These are phyloP conservation scores for Cydonia oblonga DNA, from an alignment of 331 rosid species.

Conservation along the genomic window DNA sequence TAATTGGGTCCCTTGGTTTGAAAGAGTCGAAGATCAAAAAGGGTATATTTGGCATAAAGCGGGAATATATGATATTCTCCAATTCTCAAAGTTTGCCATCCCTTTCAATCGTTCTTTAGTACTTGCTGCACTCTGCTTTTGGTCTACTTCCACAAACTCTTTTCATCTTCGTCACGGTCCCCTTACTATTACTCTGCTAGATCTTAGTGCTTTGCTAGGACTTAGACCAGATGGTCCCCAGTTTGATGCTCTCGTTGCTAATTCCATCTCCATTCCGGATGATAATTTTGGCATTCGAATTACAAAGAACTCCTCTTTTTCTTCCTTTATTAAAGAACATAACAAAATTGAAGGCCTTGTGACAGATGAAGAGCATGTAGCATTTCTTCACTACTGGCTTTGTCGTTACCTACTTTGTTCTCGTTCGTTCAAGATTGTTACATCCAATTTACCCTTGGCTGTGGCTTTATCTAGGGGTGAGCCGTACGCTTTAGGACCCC, in stretches of 20 bases:
- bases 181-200: not conserved
- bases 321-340: not conserved
- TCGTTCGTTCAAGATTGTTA: not conserved
- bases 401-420: not conserved
- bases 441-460: not conserved
- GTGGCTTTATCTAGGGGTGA: conserved; percentile 7
- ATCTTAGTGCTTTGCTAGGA: conserved; percentile 4
- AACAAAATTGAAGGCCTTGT: not conserved
- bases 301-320: not conserved
- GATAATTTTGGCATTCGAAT: not conserved
- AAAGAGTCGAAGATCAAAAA: conserved; percentile 4
- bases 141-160: conserved; percentile 2
- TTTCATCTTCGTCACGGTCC: conserved; percentile 4
- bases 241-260: not conserved
- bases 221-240: conserved; percentile 1
- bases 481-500: not conserved
- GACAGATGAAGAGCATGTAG: conserved; percentile 1
- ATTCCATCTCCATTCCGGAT: not conserved
- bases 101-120: not conserved
- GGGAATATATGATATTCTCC: conserved; percentile 6
- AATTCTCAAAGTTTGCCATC: not conserved
- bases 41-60: not conserved
- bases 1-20: not conserved
- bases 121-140: conserved; percentile 1
- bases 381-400: conserved; percentile 1